Percentiles rank a stretch among this genome's conserved stretches.
Evolutionary conservation across 2,329 filamentous ascomycete species (phyloP).

Genomic region (Exophiala sp.): DNA sequence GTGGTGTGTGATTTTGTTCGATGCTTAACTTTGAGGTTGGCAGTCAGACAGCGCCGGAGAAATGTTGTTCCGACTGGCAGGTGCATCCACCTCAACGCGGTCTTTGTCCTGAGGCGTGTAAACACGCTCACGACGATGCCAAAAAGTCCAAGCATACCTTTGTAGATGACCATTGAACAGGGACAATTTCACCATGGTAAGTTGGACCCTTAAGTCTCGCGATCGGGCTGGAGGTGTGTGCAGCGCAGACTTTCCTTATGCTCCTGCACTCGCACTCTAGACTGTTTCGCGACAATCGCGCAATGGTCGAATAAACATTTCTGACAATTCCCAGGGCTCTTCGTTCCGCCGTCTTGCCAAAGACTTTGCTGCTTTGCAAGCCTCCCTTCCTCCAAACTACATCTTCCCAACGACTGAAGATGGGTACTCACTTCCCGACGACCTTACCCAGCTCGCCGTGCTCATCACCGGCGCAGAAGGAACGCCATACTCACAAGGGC

Average conservation of each 20-base stretch:
- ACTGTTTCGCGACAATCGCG: not conserved
- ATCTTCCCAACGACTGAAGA: slow-evolving; percentile 46
- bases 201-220: too few relatives aligned
- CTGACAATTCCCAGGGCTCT: slow-evolving; percentile 23
- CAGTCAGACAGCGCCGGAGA: not conserved
- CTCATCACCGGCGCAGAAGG: slow-evolving; percentile 55
- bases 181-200: not conserved
- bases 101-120: not conserved
- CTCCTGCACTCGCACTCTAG: too few relatives aligned
- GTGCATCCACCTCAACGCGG: not conserved
- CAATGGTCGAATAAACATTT: not conserved
- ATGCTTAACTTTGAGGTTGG: too few relatives aligned
- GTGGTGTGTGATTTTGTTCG: too few relatives aligned
- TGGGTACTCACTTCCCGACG: slow-evolving; percentile 39
- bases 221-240: too few relatives aligned
- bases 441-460: slow-evolving; percentile 53
- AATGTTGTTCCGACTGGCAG: not conserved
- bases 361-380: slow-evolving; percentile 53
- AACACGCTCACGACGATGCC: not conserved
- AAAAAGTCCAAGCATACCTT: not conserved
- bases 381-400: slow-evolving; percentile 56
- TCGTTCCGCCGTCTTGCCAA: slow-evolving; percentile 53
- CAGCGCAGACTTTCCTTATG: too few relatives aligned
- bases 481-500: slow-evolving; percentile 54
- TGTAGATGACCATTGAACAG: not conserved